Evolutionary conservation across 2,329 filamentous ascomycete species (phyloP).

Genomic region (Colletotrichum orbiculare): DNA sequence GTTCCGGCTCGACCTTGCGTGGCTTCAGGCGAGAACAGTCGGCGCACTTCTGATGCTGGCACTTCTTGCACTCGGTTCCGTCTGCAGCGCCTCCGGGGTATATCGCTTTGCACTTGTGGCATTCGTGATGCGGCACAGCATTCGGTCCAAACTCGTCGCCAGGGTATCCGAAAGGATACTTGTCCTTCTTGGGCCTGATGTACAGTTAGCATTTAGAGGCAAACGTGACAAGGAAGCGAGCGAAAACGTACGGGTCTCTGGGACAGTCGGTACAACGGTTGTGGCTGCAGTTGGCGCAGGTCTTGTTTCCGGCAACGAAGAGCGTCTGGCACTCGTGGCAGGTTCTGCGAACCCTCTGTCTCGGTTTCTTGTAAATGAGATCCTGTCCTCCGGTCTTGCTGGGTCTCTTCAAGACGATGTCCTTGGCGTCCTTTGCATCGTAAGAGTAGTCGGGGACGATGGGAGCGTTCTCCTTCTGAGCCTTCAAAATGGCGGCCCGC

Average conservation of each 20-base stretch:
- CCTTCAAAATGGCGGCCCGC: conserved; percentile 62
- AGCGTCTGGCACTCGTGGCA: conserved; percentile 79
- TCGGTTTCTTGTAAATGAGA: conserved; percentile 75
- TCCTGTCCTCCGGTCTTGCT: conserved; percentile 76
- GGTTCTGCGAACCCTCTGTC: conserved; percentile 77
- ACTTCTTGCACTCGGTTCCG: conserved; percentile 67
- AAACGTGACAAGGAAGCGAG: background rate
- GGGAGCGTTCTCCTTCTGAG: conserved; percentile 66
- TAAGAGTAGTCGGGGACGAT: conserved; percentile 63
- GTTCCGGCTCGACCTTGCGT: conserved; percentile 69
- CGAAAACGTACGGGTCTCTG: conserved; percentile 75
- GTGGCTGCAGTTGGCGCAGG: conserved; percentile 77
- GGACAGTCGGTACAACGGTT: conserved; percentile 83
- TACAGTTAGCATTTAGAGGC: conserved; percentile 19
- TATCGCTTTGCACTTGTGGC: conserved; percentile 70
- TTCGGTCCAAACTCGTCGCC: conserved; percentile 69
- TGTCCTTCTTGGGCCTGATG: conserved; percentile 71
- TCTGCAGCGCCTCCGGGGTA: conserved; percentile 63
- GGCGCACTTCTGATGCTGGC: conserved; percentile 69
- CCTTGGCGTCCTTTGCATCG: conserved; percentile 54
- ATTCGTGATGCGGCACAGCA: conserved; percentile 66
- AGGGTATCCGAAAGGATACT: conserved; percentile 77
- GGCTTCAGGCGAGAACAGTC: conserved; percentile 69
- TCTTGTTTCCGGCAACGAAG: conserved; percentile 70
- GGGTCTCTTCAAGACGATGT: conserved; percentile 69